Conservation (phyloP, 2,329 filamentous ascomycete species). For the Talaromyces sp. region DNA sequence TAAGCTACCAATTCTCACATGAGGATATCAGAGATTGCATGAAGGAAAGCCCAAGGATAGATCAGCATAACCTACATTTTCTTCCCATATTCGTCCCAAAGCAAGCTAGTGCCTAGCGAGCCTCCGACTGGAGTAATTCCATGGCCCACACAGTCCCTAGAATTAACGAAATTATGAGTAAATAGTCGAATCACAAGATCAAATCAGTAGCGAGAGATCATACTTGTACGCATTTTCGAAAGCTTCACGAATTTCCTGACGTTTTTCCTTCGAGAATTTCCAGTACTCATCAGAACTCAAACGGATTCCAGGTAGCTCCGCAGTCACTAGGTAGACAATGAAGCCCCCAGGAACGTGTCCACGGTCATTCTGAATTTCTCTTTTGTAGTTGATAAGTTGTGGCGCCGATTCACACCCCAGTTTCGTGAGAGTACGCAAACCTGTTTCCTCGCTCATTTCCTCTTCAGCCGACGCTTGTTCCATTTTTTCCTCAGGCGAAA, state of each 20-base stretch:
- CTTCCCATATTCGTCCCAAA: neutral
- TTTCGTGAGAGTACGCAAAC: neutral
- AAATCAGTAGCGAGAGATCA: neutral
- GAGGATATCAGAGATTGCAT: neutral
- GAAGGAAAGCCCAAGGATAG: neutral
- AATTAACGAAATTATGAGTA: neutral
- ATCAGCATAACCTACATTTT: slow-evolving; percentile 1
- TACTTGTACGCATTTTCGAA: neutral
- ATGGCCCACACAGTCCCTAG: neutral
- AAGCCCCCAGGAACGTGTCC: slow-evolving; percentile 8
- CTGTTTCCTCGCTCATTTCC: neutral
- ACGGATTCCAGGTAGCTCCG: neutral
- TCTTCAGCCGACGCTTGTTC: neutral
- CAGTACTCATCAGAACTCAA: neutral
- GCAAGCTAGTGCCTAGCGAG: neutral
- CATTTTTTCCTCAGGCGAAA: neutral
- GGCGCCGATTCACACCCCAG: neutral
- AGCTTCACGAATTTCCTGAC: slow-evolving; percentile 4
- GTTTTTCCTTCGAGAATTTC: neutral
- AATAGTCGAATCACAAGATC: neutral
- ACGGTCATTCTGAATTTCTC: neutral
- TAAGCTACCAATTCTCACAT: neutral
- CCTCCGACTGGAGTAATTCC: neutral
- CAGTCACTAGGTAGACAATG: neutral
- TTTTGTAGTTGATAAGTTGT: slow-evolving; percentile 3